A percentile compares a stretch with the other conserved stretches of the same genome.
Conservation (phyloP, 179 eudicot species). For the Patellifolia procumbens region DNA sequence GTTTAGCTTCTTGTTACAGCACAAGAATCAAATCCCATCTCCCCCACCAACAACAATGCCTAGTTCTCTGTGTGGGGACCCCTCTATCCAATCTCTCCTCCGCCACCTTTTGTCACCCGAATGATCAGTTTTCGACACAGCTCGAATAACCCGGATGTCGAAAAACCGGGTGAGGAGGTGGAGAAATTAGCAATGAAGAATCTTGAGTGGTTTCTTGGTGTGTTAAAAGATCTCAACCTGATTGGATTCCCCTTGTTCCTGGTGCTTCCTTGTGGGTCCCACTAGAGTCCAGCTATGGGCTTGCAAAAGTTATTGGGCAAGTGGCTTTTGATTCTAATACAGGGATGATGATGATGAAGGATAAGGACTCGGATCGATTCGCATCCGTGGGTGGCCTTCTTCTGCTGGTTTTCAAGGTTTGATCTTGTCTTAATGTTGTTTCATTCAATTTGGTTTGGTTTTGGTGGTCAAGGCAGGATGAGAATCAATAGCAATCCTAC, state of each 20-base stretch:
- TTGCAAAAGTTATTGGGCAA: conserved; percentile 44
- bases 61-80: conserved; percentile 35
- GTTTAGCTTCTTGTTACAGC: conserved; percentile 2
- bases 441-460: too few species aligned
- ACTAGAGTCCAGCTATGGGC: conserved; percentile 52
- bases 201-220: conserved; percentile 75
- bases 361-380: conserved; percentile 39
- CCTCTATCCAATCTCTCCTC: conserved; percentile 7
- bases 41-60: background rate
- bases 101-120: conserved; percentile 4
- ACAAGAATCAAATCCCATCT: conserved; percentile 4
- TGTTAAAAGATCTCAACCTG: conserved; percentile 58
- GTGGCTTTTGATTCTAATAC: conserved; percentile 32
- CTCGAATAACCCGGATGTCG: conserved; percentile 34
- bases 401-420: conserved; percentile 48
- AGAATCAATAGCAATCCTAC: too few species aligned
- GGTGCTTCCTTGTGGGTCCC: conserved; percentile 96
- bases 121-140: conserved; percentile 30
- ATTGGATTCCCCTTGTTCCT: conserved; percentile 76
- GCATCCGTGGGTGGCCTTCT: conserved; percentile 78
- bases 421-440: background rate
- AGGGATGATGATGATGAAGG: conserved; percentile 15
- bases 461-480: too few species aligned
- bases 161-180: conserved; percentile 27
- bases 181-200: conserved; percentile 41